Evolutionary conservation across 2,329 filamentous ascomycete species (phyloP).

Genomic region (Beauveria bassiana): DNA sequence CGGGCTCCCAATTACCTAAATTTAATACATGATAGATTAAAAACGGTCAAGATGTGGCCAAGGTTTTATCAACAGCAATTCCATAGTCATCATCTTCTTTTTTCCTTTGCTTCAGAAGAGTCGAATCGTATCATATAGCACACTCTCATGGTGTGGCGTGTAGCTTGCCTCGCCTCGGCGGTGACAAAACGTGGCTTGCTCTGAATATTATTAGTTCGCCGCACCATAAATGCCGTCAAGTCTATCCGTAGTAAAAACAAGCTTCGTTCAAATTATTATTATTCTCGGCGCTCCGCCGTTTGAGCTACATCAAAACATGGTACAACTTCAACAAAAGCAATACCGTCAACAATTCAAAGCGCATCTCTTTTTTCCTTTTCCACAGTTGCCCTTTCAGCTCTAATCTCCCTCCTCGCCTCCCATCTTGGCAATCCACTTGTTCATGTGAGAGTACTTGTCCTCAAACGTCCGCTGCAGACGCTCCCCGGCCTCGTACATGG

Average conservation of each 20-base stretch:
- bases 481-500: conserved; percentile 48
- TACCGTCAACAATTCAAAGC: background rate
- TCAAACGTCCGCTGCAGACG: conserved; percentile 51
- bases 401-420: conserved; percentile 25
- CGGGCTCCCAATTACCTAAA: too few species aligned
- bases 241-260: background rate
- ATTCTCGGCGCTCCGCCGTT: background rate
- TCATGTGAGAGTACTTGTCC: conserved; percentile 51
- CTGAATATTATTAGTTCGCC: background rate
- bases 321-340: background rate
- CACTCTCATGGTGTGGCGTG: background rate
- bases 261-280: background rate
- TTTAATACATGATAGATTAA: too few species aligned
- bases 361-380: background rate
- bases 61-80: too few species aligned
- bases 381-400: too few species aligned
- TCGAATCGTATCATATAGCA: too few species aligned
- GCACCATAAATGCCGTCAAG: too few species aligned
- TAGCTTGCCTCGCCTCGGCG: background rate
- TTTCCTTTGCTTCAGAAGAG: too few species aligned
- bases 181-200: background rate
- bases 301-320: background rate
- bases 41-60: too few species aligned
- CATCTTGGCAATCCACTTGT: conserved; percentile 52
- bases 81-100: too few species aligned